A percentile compares a stretch with the other conserved stretches of the same genome.
phyloP scores from a whole-genome alignment of 192 early-diverging fungal genomes.

The Umbelopsis sp. region DNA sequence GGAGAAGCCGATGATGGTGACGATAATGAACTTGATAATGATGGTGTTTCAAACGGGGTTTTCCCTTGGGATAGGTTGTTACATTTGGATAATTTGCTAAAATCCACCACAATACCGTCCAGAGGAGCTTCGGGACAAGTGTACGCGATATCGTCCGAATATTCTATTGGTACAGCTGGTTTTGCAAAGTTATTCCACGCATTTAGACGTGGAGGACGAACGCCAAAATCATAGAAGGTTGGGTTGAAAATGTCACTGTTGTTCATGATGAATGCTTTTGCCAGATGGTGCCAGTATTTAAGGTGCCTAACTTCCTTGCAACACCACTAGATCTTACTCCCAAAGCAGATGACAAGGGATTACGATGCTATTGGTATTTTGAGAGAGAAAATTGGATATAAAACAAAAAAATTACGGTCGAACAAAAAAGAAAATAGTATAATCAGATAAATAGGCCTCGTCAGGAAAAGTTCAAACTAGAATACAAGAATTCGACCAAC shows the following conservation, averaged over 20 bases:
- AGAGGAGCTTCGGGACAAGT: background rate
- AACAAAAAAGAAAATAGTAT: background rate
- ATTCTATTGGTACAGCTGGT: background rate
- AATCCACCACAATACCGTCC: background rate
- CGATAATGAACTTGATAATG: background rate
- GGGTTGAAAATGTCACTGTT: background rate
- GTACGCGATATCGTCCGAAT: background rate
- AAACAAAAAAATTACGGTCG: background rate
- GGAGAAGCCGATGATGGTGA: background rate
- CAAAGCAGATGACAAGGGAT: too few relatives aligned
- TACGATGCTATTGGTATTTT: too few relatives aligned
- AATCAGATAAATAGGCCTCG: too few relatives aligned
- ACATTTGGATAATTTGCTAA: background rate
- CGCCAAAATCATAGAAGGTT: background rate
- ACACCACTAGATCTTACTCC: too few relatives aligned
- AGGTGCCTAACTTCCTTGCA: too few relatives aligned
- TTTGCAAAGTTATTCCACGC: too few relatives aligned
- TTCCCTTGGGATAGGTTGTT: background rate
- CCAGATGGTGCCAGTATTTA: too few relatives aligned
- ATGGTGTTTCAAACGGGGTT: background rate
- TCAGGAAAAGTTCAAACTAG: background rate
- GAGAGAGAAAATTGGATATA: too few relatives aligned
- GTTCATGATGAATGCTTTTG: background rate
- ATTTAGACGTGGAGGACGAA: too few relatives aligned
- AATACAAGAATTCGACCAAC: slow-evolving; percentile 1